Conservation (phyloP, 257 asterid genomes). For the Nicotiana otophora region DNA sequence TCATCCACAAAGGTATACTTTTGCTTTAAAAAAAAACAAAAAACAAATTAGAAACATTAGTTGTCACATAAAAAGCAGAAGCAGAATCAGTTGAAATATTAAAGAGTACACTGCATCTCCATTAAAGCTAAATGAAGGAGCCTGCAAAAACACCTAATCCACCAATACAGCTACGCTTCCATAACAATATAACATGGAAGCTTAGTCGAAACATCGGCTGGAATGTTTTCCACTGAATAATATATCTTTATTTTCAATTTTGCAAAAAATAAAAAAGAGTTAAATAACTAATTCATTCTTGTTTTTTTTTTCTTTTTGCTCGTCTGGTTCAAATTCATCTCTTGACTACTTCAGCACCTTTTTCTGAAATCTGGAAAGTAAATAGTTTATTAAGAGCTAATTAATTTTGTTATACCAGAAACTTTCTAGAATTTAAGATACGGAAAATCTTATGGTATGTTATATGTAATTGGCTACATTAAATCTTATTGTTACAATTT, state of each 20-base stretch:
- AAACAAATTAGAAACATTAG: neutral
- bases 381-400: neutral
- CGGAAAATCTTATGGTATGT: neutral
- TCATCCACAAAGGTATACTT: too few relatives aligned
- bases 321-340: neutral
- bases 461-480: neutral
- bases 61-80: neutral
- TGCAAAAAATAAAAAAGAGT: neutral
- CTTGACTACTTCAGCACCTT: too few relatives aligned
- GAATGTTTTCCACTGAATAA: neutral
- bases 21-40: too few relatives aligned
- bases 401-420: neutral
- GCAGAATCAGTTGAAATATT: neutral
- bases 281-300: neutral
- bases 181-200: too few relatives aligned
- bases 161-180: too few relatives aligned
- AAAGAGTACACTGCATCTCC: neutral
- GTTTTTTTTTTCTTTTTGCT: neutral
- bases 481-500: neutral
- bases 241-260: neutral
- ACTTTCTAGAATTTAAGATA: neutral
- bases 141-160: neutral
- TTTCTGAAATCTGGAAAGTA: neutral
- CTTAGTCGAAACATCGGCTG: neutral
- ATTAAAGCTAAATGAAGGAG: neutral